Base-by-base conservation (phyloP, 768 basidiomycete genomes). In the Lentinus brumalis region DNA sequence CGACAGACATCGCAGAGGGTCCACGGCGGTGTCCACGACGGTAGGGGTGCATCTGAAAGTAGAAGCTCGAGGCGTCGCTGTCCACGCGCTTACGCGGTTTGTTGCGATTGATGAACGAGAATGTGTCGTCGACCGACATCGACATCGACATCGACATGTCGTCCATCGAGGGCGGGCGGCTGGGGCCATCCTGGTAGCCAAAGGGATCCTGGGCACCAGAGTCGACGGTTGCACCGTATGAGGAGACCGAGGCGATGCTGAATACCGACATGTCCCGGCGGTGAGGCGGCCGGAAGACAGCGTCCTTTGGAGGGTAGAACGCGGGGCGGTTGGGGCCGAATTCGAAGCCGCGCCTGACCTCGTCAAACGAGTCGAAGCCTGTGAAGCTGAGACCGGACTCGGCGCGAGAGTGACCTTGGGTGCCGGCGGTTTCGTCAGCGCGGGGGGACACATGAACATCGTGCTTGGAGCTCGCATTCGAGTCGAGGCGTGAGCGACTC, bases 241-340 rank as follows among this genome's bases (percentile, higher is more conserved):
- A 92, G 0, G 91, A 92, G 5, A 92, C 82, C 0, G 91, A 92
- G 0, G 88, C 87, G 53, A 93, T 86, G 67, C 88, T 91, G 72
- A 87, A 82, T 12, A 85, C 53, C 0, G 90, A 90, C 40, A 87
- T 86, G 14, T 81, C 82, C 50, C 76, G 78, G 9, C 69, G 68
- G 50, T 87, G 83, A 38, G 73, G 59, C 39, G 59, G 56, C 9
- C 65, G 54, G 55, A 59, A 67, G 10, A 75, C 73, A 2, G 70
- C 73, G 29, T 59, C 41, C 31, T 78, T 73, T 11, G 84, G 82
- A 0, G 87, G 86, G 66, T 89, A 91, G 71, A 89, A 91, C 1
- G 81, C 76, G 2, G 87, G 85, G 0, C 88, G 82, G 50, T 81
- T 76, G 8, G 81, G 77, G 30, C 78, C 78, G 70, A 89, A 92